Conservation (phyloP, 169 alveolate species). For the Babesia sp. region DNA sequence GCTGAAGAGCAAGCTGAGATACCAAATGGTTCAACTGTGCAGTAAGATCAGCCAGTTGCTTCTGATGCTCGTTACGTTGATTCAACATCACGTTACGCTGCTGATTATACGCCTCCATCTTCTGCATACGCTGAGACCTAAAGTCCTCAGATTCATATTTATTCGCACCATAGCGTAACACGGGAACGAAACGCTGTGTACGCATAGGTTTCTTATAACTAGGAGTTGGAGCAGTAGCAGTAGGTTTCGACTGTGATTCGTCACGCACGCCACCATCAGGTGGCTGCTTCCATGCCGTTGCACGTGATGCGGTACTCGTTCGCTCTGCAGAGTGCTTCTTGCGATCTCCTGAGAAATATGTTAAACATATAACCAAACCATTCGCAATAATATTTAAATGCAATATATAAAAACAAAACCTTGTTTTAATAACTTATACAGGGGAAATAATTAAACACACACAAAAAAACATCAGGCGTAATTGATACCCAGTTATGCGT, state of each 20-base stretch:
- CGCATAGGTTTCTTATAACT: no score
- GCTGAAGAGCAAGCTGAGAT: constrained; percentile 19
- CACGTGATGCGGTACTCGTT: not conserved
- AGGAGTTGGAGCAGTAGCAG: not conserved
- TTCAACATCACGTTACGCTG: not conserved
- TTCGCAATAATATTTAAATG: not conserved
- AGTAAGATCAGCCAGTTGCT: constrained; percentile 21
- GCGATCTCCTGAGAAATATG: constrained; percentile 21
- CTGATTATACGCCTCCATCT: constrained; percentile 11
- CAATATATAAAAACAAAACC: no score
- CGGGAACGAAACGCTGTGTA: not conserved
- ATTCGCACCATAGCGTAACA: not conserved
- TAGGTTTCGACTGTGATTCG: not conserved
- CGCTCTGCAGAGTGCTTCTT: constrained; percentile 2
- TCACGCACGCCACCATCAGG: not conserved
- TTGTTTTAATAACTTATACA: no score
- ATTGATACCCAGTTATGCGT: no score
- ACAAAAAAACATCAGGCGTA: no score
- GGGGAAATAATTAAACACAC: no score
- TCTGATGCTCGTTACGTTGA: not conserved
- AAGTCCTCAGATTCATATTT: constrained; percentile 62
- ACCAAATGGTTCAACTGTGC: constrained; percentile 33
- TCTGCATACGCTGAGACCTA: constrained; percentile 34
- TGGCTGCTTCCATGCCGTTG: not conserved
- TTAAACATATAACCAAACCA: not conserved